phyloP scores from a whole-genome alignment of 1,284 basidiomycete species.

The Phlebopus sp. region DNA sequence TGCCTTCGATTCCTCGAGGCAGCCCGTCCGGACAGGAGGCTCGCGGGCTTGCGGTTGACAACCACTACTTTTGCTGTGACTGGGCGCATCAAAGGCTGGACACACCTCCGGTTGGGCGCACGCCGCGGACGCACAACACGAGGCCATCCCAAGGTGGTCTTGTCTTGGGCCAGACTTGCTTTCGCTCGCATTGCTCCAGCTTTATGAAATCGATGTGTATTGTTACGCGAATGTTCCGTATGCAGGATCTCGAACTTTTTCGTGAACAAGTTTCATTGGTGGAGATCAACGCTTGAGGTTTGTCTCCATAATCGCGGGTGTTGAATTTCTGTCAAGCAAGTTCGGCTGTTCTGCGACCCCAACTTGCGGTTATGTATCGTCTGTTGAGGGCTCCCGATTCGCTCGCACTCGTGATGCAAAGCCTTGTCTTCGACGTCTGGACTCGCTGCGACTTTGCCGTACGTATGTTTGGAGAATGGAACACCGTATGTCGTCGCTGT shows the following conservation, averaged over 20 bases:
- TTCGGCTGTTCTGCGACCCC: not conserved
- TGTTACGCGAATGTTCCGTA: not conserved
- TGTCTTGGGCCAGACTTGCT: not conserved
- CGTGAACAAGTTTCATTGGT: not conserved
- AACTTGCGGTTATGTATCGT: not conserved
- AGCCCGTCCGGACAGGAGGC: not conserved
- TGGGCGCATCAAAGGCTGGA: no score
- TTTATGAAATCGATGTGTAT: not conserved
- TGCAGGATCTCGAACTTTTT: not conserved
- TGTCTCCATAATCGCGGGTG: not conserved
- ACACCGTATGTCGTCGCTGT: no score
- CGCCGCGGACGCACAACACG: no score
- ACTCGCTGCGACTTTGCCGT: no score
- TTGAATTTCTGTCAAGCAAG: not conserved
- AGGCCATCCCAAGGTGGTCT: no score
- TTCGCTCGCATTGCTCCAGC: no score
- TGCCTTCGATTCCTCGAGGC: not conserved
- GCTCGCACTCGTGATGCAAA: no score
- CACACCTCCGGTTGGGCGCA: no score
- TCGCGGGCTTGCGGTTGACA: not conserved
- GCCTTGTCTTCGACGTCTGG: no score
- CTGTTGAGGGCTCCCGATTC: not conserved
- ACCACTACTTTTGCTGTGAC: no score
- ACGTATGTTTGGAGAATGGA: no score
- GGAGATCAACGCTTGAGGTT: not conserved